Base-by-base conservation (phyloP, 202 grass and related monocot genomes). In the Sporobolus alterniflorus region DNA sequence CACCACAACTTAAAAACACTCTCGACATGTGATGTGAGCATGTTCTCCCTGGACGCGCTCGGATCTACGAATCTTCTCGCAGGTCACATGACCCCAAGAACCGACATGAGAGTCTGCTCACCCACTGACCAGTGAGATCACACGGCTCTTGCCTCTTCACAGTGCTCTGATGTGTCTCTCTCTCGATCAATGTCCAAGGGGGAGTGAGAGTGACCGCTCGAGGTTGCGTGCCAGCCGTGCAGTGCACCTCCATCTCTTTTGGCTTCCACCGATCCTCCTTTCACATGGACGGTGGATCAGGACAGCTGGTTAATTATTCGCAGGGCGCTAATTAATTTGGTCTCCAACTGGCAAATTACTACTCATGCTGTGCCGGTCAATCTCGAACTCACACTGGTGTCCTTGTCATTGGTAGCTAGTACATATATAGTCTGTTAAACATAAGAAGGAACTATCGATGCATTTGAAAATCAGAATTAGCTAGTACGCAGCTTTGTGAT, bases 251-350 rank as follows among this genome's bases (percentile, higher is more conserved):
- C n/a, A 48, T 48, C 50, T 21, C 50, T 52, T 11, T 0, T 74
- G 31, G 15, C 3, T 28, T 59, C 26, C n/a, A n/a, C n/a, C n/a
- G n/a, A n/a, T n/a, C n/a, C 22, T 47, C 46, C 0, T 70, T 84
- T 81, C 76, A 81, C 71, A 81, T 71, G 77, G 75, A 73, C 33
- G 86, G 52, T 26, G 51, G 81, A 79, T 62, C 20, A 11, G 46
- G 30, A 64, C 41, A 48, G 20, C 24, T n/a, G 9, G 20, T 57
- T 61, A 30, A 61, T 76, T 57, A 26, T 25, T 57, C n/a, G n/a
- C n/a, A n/a, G n/a, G n/a, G n/a, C n/a, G n/a, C n/a, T n/a, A n/a
- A n/a, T n/a, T n/a, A n/a, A n/a, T n/a, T n/a, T n/a, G n/a, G n/a
- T n/a, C n/a, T n/a, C n/a, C n/a, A n/a, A n/a, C n/a, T n/a, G n/a